phyloP scores from a whole-genome alignment of 2,329 filamentous ascomycete genomes.

The Tolypocladium tundrense region DNA sequence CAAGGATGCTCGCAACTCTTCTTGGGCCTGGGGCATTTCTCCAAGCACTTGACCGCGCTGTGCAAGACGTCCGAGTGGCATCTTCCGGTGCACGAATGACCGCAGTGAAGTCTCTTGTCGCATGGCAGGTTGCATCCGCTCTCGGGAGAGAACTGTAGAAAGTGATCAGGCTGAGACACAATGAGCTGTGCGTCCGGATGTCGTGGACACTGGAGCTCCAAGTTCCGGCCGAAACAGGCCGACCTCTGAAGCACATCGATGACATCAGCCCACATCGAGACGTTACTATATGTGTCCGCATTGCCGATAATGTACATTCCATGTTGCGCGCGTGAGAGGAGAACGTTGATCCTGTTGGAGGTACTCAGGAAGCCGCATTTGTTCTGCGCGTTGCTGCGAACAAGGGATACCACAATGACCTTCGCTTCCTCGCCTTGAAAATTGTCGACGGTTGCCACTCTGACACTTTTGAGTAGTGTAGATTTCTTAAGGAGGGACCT shows the following conservation, averaged over 20 bases:
- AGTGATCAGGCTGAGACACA: slow-evolving; percentile 46
- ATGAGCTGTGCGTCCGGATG: slow-evolving; percentile 42
- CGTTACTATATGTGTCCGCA: slow-evolving; percentile 39
- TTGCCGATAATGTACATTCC: slow-evolving; percentile 67
- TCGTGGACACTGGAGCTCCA: slow-evolving; percentile 50
- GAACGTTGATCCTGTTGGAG: slow-evolving; percentile 58
- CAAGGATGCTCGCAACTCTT: slow-evolving; percentile 35
- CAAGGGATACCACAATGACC: slow-evolving; percentile 58
- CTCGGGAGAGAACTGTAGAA: slow-evolving; percentile 45
- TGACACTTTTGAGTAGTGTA: slow-evolving; percentile 35
- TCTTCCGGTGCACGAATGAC: slow-evolving; percentile 32
- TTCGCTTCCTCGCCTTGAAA: slow-evolving; percentile 72
- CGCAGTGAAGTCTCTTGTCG: slow-evolving; percentile 34
- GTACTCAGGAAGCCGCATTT: slow-evolving; percentile 57
- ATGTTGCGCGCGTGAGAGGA: slow-evolving; percentile 55
- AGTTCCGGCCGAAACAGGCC: slow-evolving; percentile 34
- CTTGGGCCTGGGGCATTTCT: slow-evolving; percentile 30
- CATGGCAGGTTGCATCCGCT: slow-evolving; percentile 49
- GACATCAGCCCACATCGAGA: slow-evolving; percentile 56
- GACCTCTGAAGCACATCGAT: slow-evolving; percentile 36
- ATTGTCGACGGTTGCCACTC: slow-evolving; percentile 60
- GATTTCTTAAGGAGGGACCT: slow-evolving; percentile 11
- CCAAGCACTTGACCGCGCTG: slow-evolving; percentile 31
- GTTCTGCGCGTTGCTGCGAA: slow-evolving; percentile 52
- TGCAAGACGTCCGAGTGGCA: slow-evolving; percentile 40